Evolutionary conservation across 2,329 filamentous ascomycete species (phyloP), one percentile per base, ranked within the genome.

Genomic region (Alternaria arborescens): DNA sequence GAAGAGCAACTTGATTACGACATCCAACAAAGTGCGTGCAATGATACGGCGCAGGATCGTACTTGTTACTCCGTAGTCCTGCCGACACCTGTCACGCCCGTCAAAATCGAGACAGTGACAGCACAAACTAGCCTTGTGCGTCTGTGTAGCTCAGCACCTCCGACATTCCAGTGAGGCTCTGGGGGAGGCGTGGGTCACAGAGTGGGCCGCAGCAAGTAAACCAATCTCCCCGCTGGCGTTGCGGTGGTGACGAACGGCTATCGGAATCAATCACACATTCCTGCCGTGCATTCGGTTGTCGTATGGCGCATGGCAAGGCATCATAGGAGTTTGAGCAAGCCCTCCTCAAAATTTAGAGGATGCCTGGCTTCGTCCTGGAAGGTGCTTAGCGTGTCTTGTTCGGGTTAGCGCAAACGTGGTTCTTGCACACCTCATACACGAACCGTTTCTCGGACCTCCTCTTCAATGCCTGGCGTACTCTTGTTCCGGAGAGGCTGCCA

Each of bases 251-350:
- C 47, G 53, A 63, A 53, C 46, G 61, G 59, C 46, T 40, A 55
- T 58, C 62, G 65, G 69, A 58, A 66, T 58, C 55, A 55, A 63
- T 62, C 56, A 65, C 56, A 68, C 53, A 59, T 57, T 69, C 60
- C 66, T 74, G 66, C 73, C 65, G 66, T 64, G 63, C 50, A 43
- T 60, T 69, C 71, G 68, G 68, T 67, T 72, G 59, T 65, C 66
- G 64, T 64, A 65, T 62, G 62, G 30, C 52, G 70, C 68, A 71
- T 67, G 50, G 50, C 59, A 73, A 75, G 68, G 73, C 74, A 73
- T 76, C 74, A 72, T 58, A 69, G 63, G 62, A 61, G 71, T 74
- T 75, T 74, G 72, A 76, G 61, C 65, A 58, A 66, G 62, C 60
- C 68, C 54, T 68, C 61, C 57, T 72, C 57, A 57, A 68, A 70